Evolutionary conservation across 1,139 yeast genomes (phyloP).

Genomic region (Pichia sp.): DNA sequence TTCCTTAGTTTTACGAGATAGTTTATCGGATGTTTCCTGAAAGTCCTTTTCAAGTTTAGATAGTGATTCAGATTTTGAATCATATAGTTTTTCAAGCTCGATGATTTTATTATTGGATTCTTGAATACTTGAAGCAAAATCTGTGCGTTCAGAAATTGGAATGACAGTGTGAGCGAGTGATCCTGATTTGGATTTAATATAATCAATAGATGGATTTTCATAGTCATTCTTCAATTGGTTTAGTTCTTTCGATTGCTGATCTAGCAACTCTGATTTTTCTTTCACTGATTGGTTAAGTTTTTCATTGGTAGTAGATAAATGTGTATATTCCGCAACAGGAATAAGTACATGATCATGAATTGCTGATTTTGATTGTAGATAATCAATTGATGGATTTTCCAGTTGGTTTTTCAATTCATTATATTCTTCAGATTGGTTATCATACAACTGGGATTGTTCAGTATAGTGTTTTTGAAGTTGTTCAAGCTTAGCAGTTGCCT

Average conservation of each 20-base stretch:
- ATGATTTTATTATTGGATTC: not conserved
- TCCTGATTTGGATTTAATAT: slow-evolving; percentile 24
- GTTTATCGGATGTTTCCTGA: too few relatives aligned
- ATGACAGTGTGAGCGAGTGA: slow-evolving; percentile 27
- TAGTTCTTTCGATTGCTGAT: not conserved
- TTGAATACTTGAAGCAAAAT: slow-evolving; percentile 12
- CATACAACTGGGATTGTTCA: too few relatives aligned
- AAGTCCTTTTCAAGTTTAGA: not conserved
- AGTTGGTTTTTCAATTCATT: not conserved
- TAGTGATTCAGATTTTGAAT: not conserved
- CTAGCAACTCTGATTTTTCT: too few relatives aligned
- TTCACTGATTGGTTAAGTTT: too few relatives aligned
- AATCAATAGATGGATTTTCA: slow-evolving; percentile 25
- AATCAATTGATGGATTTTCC: slow-evolving; percentile 1
- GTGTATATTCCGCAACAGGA: too few relatives aligned
- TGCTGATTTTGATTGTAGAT: too few relatives aligned
- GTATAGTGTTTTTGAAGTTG: too few relatives aligned
- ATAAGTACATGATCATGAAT: too few relatives aligned
- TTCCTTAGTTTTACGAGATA: slow-evolving; percentile 20
- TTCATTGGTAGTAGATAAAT: too few relatives aligned
- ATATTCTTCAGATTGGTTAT: not conserved
- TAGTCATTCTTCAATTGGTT: not conserved
- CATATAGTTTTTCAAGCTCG: not conserved
- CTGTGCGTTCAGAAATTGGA: slow-evolving; percentile 15
- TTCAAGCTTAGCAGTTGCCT: not conserved